These are phyloP conservation scores for Arthrobotrys entomopaga DNA, from an alignment of 2,329 filamentous ascomycete genomes.

Conservation along the genomic window DNA sequence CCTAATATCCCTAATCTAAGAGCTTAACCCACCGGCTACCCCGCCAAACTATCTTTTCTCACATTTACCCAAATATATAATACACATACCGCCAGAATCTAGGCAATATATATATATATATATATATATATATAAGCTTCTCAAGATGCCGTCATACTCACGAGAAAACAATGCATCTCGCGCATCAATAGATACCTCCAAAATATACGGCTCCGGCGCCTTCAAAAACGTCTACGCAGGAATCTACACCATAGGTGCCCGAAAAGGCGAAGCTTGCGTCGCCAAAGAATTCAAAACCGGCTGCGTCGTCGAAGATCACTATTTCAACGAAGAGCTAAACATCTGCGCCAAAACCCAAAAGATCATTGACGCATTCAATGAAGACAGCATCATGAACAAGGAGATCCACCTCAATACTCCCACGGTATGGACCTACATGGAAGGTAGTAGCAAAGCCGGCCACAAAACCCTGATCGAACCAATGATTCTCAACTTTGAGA, in stretches of 20 bases:
- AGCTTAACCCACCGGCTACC: too few species aligned
- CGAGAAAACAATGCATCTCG: constrained; percentile 9
- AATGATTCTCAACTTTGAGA: constrained; percentile 64
- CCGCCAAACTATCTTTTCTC: too few species aligned
- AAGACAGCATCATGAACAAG: constrained; percentile 60
- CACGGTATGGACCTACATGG: constrained; percentile 60
- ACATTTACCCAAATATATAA: too few species aligned
- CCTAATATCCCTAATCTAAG: too few species aligned
- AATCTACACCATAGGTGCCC: constrained; percentile 59
- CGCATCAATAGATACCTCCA: neutral
- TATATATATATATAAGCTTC: neutral
- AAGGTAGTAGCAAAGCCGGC: constrained; percentile 45
- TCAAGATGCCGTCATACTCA: constrained; percentile 24
- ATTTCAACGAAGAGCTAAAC: constrained; percentile 62
- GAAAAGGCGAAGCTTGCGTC: constrained; percentile 61
- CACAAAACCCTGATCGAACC: constrained; percentile 61
- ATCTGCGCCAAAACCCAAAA: constrained; percentile 61
- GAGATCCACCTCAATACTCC: constrained; percentile 62
- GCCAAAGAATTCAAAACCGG: constrained; percentile 63
- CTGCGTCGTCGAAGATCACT: constrained; percentile 60
- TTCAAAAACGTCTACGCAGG: constrained; percentile 56
- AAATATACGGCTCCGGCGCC: constrained; percentile 11
- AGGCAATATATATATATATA: too few species aligned
- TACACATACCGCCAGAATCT: too few species aligned
- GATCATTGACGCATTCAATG: constrained; percentile 62